Evolutionary conservation across 2,329 filamentous ascomycete species (phyloP).

Genomic region (Hymenoscyphus linearis): DNA sequence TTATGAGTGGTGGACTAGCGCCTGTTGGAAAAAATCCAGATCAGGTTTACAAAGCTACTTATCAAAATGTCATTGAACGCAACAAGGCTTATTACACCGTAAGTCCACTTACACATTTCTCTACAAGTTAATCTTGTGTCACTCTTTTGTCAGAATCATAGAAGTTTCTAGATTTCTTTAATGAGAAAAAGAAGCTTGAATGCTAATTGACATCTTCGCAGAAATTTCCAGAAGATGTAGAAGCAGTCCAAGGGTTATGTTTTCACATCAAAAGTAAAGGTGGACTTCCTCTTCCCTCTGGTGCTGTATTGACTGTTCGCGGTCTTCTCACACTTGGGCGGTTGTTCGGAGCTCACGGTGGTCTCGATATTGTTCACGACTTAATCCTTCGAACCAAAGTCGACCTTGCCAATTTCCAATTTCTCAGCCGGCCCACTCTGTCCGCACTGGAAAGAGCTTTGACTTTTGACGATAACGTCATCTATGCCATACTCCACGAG

Average conservation of each 20-base stretch:
- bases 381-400: constrained; percentile 63
- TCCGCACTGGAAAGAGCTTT: constrained; percentile 61
- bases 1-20: constrained; percentile 78
- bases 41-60: constrained; percentile 69
- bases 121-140: background rate
- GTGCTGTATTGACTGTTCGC: constrained; percentile 65
- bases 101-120: background rate
- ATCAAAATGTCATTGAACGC: constrained; percentile 61
- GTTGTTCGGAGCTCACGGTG: constrained; percentile 69
- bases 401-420: constrained; percentile 72
- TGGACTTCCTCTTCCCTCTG: constrained; percentile 62
- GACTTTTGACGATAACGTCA: constrained; percentile 68
- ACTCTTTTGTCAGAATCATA: too few relatives aligned
- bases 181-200: background rate
- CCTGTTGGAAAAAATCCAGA: constrained; percentile 68
- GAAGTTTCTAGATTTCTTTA: too few relatives aligned
- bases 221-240: constrained; percentile 79
- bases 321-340: constrained; percentile 76
- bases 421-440: constrained; percentile 68
- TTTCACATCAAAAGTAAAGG: constrained; percentile 55
- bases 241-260: constrained; percentile 61
- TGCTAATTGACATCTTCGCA: constrained; percentile 37
- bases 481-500: constrained; percentile 87
- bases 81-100: constrained; percentile 60
- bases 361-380: constrained; percentile 69